Evolutionary conservation across 2,329 filamentous ascomycete genomes (phyloP), one percentile per base, ranked within the genome.

Genomic region (Dothidotthia symphoricarpi): DNA sequence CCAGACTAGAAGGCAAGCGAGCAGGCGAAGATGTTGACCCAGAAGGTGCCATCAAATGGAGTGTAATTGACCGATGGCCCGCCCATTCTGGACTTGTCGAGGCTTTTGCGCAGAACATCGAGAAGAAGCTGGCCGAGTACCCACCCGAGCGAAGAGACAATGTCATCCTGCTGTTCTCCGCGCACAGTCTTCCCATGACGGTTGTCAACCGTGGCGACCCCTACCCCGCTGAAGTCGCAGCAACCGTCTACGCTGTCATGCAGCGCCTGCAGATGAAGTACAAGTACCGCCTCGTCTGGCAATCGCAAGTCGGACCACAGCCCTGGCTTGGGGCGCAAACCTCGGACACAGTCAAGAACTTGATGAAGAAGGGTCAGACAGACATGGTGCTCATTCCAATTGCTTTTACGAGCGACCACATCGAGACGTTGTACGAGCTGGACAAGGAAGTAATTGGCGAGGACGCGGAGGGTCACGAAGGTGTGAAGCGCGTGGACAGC

Each of bases 391-490:
- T 98, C 6, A 88, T 98, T 39, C 93, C 93, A 0, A 94, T 98
- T 50, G 93, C 93, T 5, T 98, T 98, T 65, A 98, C 93, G 0
- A 95, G 88, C n/a, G 93, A 98, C 59, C 93, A 98, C 64, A 98
- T 98, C 53, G 93, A 98, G 71, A 98, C 93, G 0, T 75, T 98
- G 1, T 97, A 85, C 64, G 93, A 98, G 68, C 74, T 98, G 35
- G 93, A 98, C 65, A 77, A 88, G 56, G 93, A 98, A 69, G 88
- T 98, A 26, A 97, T 98, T 59, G 86, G 88, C 41, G 90, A 95
- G 67, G 60, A 63, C 24, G 88, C 80, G 1, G 82, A 62, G 28
- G 63, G 67, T 6, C 69, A 75, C 13, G 70, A 71, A 29, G 64
- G 71, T 4, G 69, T 98, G 47, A 95, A 94, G 75, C 80, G 93